Evolutionary conservation across 352 stramenopile species (phyloP), one percentile per base, ranked within the genome.

Genomic region (Phytophthora hibernalis): DNA sequence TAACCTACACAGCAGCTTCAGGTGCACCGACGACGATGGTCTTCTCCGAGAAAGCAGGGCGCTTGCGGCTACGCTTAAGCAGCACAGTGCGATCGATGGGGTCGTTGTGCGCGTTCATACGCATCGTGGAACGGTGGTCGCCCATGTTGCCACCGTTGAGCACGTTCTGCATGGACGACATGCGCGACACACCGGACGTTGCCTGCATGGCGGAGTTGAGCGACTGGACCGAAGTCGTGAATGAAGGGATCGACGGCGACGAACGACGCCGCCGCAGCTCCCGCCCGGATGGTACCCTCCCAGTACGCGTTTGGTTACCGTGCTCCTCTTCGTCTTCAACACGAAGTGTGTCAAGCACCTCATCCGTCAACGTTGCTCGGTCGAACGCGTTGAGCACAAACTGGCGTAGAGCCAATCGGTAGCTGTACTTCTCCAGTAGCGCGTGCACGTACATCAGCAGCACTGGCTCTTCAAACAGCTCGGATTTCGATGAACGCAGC

Each of bases 301-400:
- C 76, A 4, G 73, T 55, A 50, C 43, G 77, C 3, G 72, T 82
- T 61, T 79, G 79, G 45, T 81, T 89, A 10, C 75, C 68, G 43
- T 70, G 66, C 42, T 79, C 74, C 49, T 79, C 64, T 37, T 82
- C 79, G 38, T 83, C 77, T 22, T 81, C 63, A 38, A 78, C 53
- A 10, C 82, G 76, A 7, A 93, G 57, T 31, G 79, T 77, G 43
- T 95, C 89, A 11, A 93, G 79, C 47, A 95, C 82, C 49, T 95
- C 87, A 28, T 95, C 86, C 1, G 81, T 93, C 43, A 93, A 52
- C 21, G 69, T 68, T 3, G 83, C 85, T 18, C 82, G 76, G 55
- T 96, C 89, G 37, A 96, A 95, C 12, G 87, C 77, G 57, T 93
- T 95, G 20, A 96, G 81, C 43, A 96, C 79, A 44, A 96, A 95